Evolutionary conservation across 306 rosid genomes (phyloP).

Genomic region (Nissolia schottii): DNA sequence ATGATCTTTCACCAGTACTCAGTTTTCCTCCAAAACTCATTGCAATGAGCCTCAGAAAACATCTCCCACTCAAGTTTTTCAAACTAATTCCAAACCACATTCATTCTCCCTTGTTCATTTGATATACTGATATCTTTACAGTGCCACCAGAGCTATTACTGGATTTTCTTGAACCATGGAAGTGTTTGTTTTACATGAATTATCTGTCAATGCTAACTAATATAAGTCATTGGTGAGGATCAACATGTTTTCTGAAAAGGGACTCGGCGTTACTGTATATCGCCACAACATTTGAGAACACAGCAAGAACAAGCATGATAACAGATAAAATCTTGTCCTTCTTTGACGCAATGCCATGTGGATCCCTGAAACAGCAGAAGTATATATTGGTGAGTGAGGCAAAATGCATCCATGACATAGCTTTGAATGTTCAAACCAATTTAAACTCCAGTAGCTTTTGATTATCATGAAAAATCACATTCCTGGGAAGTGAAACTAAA

Average conservation of each 20-base stretch:
- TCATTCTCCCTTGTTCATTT: constrained; percentile 6
- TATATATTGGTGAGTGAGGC: background rate
- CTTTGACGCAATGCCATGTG: constrained; percentile 57
- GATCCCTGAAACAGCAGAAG: constrained; percentile 51
- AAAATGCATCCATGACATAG: background rate
- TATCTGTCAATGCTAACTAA: background rate
- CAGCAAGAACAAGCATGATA: constrained; percentile 76
- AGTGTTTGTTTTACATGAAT: constrained; percentile 2
- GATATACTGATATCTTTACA: too few species aligned
- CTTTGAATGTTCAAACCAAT: background rate
- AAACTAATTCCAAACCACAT: background rate
- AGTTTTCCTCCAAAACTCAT: background rate
- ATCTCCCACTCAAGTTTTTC: background rate
- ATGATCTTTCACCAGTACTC: background rate
- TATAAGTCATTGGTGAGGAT: constrained; percentile 17
- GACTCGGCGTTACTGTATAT: constrained; percentile 48
- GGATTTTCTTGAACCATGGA: background rate
- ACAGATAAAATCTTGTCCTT: constrained; percentile 68
- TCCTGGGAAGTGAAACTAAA: background rate
- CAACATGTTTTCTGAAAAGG: constrained; percentile 22
- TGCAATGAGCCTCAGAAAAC: background rate
- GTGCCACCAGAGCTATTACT: background rate
- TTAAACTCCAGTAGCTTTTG: background rate
- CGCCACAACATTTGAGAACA: constrained; percentile 51
- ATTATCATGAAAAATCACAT: background rate